Evolutionary conservation across 78 protist species (phyloP).

Genomic region (Planoprotostelium fungivorum): DNA sequence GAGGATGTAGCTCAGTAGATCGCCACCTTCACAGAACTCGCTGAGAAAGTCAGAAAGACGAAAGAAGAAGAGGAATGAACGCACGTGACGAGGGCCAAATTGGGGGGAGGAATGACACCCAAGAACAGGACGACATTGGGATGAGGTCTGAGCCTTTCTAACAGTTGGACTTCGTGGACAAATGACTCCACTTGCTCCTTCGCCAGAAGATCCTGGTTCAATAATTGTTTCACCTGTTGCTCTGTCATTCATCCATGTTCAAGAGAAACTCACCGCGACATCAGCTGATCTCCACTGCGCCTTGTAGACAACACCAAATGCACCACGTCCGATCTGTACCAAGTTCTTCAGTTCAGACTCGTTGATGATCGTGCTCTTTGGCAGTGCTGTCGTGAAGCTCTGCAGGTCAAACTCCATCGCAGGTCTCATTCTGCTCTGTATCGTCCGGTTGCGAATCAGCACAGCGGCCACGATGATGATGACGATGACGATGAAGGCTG

Average conservation of each 20-base stretch:
- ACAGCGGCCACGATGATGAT: background rate
- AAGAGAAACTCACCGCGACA: constrained; percentile 41
- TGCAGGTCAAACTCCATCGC: background rate
- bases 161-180: background rate
- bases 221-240: background rate
- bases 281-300: constrained; percentile 45
- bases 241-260: background rate
- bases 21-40: background rate
- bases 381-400: background rate
- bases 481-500: background rate
- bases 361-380: background rate
- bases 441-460: background rate
- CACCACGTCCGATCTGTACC: constrained; percentile 42
- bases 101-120: background rate
- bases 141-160: background rate
- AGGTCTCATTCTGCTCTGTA: background rate
- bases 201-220: background rate
- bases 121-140: background rate
- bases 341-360: background rate
- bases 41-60: background rate
- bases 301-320: constrained; percentile 52
- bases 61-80: background rate
- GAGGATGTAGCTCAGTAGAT: background rate
- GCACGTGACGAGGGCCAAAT: background rate
- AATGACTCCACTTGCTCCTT: background rate